Evolutionary conservation across 352 stramenopile genomes (phyloP).

Genomic region (Heterotrichella gracilis): DNA sequence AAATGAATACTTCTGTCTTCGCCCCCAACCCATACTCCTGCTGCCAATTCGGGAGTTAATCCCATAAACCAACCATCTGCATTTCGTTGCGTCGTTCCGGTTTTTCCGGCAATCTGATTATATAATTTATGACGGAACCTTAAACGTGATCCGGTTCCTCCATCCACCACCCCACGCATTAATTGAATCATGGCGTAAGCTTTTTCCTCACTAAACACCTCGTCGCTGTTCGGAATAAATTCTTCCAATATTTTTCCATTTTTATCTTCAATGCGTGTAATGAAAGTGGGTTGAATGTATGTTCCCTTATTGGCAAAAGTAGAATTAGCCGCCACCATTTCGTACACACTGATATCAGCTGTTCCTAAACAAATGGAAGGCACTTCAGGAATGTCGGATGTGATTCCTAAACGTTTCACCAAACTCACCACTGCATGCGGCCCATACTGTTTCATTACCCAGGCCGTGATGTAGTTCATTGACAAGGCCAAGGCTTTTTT

Average conservation of each 20-base stretch:
- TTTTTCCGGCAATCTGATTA: neutral
- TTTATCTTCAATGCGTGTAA: neutral
- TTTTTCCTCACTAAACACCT: constrained; percentile 4
- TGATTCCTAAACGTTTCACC: neutral
- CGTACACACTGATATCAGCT: neutral
- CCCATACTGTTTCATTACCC: neutral
- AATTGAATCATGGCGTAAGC: neutral
- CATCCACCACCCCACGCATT: neutral
- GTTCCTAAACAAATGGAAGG: neutral
- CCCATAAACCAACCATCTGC: neutral
- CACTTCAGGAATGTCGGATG: neutral
- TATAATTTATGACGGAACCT: neutral
- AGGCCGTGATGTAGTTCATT: neutral
- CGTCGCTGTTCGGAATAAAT: neutral
- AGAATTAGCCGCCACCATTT: neutral
- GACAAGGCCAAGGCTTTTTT: neutral
- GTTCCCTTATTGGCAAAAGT: neutral
- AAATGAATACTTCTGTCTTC: neutral
- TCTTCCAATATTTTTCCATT: neutral
- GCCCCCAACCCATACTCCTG: neutral
- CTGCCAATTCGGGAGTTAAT: neutral
- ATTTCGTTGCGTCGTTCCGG: neutral
- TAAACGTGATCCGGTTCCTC: neutral
- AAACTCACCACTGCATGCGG: neutral
- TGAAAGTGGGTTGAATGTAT: neutral